Evolutionary conservation across 306 rosid species (phyloP).

Genomic region (Cercis canadensis): DNA sequence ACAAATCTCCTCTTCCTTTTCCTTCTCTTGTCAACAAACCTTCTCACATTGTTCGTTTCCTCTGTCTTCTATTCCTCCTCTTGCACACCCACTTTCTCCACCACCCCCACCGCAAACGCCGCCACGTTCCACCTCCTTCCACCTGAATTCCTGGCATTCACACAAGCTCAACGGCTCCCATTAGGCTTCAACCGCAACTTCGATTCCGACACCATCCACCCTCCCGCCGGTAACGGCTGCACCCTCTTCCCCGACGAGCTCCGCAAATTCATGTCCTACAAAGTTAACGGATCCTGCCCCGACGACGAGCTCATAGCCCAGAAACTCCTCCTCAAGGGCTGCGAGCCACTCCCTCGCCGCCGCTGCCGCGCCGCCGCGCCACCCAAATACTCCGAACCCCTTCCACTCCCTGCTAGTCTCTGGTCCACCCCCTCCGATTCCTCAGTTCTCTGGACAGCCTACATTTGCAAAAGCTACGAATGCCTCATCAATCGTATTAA

Average conservation of each 20-base stretch:
- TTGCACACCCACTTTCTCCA: conserved; percentile 29
- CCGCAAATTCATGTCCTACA: conserved; percentile 49
- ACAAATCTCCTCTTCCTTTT: conserved; percentile 37
- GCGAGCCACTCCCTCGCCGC: conserved; percentile 59
- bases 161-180: conserved; percentile 50
- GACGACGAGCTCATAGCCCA: conserved; percentile 58
- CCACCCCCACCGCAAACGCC: neutral
- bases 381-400: conserved; percentile 22
- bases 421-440: conserved; percentile 52
- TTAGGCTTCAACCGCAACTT: conserved; percentile 47
- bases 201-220: conserved; percentile 46
- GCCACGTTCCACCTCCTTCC: conserved; percentile 23
- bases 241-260: conserved; percentile 44
- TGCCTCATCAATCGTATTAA: conserved; percentile 48
- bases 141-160: conserved; percentile 43
- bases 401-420: conserved; percentile 41
- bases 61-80: conserved; percentile 40
- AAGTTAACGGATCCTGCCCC: conserved; percentile 57
- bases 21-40: conserved; percentile 47
- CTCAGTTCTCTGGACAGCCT: conserved; percentile 59
- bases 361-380: conserved; percentile 51
- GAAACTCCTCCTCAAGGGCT: conserved; percentile 58
- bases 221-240: conserved; percentile 48
- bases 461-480: conserved; percentile 51
- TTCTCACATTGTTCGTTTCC: conserved; percentile 44